Evolutionary conservation across 2,329 filamentous ascomycete genomes (phyloP), one percentile per base, ranked within the genome.

Genomic region (Colletotrichum incanum): DNA sequence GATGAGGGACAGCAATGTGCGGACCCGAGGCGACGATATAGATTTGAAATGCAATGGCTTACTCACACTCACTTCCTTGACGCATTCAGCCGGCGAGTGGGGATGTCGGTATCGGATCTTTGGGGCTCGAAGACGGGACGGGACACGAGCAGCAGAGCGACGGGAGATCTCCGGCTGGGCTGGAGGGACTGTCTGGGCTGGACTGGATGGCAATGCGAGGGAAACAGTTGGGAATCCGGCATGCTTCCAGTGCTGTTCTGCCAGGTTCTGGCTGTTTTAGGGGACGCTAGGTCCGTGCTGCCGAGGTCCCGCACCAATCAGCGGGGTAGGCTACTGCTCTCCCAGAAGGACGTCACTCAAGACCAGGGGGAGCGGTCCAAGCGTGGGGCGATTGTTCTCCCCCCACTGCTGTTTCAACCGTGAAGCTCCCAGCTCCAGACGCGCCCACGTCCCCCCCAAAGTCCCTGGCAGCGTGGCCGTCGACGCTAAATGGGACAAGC

Each of bases 221-320:
- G 47, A 58, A 58, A 26, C n/a, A 62, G 16, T 26, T 63, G 56
- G 23, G 55, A 49, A 39, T 55, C 47, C 45, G 54, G 58, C 54
- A 50, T 41, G 37, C 65, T 64, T 49, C 28, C 43, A 28, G 28
- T n/a, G 6, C 34, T 20, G 28, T 28, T 37, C 23, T 34, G 23
- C 50, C 43, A 31, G 64, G 23, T 50, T 61, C 52, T 59, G 41
- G 39, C 49, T 59, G 59, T 45, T 26, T 28, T 47, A 47, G 20
- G 28, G 16, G 39, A 49, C 45, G 14, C 60, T 72, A 66, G 72
- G 69, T 55, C 72, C 72, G 65, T 65, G 70, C 64, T 69, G 62
- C 69, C 72, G 72, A 65, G 60, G 58, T 54, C 43, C 60, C 60
- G 69, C 69, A 26, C 72, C 64, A 72, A 73, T 73, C 64, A 73